A percentile compares a stretch with the other conserved stretches of the same genome.
Evolutionary conservation across 1,284 basidiomycete species (phyloP).

Genomic region (Thelephora terrestris): DNA sequence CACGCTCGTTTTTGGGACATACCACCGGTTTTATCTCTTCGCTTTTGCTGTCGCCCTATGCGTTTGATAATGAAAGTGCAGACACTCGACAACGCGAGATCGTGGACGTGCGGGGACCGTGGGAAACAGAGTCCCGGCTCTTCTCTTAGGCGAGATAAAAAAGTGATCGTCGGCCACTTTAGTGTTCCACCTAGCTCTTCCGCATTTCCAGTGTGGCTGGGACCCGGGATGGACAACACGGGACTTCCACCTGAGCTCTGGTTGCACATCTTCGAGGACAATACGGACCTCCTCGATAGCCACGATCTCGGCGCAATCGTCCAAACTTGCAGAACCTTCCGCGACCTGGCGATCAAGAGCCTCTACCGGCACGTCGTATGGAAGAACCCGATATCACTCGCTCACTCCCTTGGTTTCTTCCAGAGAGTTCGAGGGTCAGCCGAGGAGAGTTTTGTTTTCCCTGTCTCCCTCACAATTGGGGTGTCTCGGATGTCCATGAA

Average conservation of each 20-base stretch:
- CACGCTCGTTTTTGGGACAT: no score
- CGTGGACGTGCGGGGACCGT: no score
- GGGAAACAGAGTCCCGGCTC: no score
- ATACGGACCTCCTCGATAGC: slow-evolving; percentile 17
- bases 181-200: no score
- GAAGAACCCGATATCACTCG: slow-evolving; percentile 17
- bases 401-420: slow-evolving; percentile 9
- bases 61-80: no score
- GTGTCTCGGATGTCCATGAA: not conserved
- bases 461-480: not conserved
- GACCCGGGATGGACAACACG: not conserved
- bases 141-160: no score
- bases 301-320: slow-evolving; percentile 24
- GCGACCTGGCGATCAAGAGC: slow-evolving; percentile 20
- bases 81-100: no score
- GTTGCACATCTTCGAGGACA: slow-evolving; percentile 21
- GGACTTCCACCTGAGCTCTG: slow-evolving; percentile 16
- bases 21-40: no score
- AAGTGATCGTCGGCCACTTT: no score
- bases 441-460: not conserved
- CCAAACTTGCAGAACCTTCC: slow-evolving; percentile 23
- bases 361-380: slow-evolving; percentile 29
- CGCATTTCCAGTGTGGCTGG: not conserved
- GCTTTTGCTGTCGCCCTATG: no score
- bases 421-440: not conserved